Percentiles rank a stretch among this genome's conserved stretches.
These are phyloP conservation scores for Phialocephala sp. DNA, from an alignment of 2,329 filamentous ascomycete genomes.

Conservation along the genomic window DNA sequence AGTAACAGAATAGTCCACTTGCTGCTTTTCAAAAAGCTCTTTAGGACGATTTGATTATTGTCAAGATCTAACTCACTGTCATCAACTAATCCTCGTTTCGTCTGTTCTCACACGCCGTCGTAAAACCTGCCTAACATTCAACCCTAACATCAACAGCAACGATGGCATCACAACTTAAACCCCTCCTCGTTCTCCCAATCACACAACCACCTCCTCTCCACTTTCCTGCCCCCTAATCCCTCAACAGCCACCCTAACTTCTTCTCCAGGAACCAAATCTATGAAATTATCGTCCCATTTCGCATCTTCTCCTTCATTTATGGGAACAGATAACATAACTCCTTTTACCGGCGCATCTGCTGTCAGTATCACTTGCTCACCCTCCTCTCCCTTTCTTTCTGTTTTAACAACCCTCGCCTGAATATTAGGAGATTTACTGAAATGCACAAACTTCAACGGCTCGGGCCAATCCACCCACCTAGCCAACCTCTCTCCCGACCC, in stretches of 20 bases:
- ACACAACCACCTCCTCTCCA: slow-evolving; percentile 59
- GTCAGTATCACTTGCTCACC: slow-evolving; percentile 56
- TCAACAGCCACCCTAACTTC: slow-evolving; percentile 55
- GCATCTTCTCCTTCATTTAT: slow-evolving; percentile 60
- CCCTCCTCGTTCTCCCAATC: slow-evolving; percentile 37
- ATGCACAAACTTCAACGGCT: slow-evolving; percentile 71
- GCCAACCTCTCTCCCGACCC: slow-evolving; percentile 57
- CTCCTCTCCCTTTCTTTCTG: slow-evolving; percentile 37
- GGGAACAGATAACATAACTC: slow-evolving; percentile 51
- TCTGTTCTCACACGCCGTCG: no score
- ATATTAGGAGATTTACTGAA: slow-evolving; percentile 56
- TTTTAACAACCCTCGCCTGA: slow-evolving; percentile 41
- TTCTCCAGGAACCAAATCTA: slow-evolving; percentile 72
- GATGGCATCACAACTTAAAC: slow-evolving; percentile 23
- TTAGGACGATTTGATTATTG: no score
- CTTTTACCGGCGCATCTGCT: slow-evolving; percentile 68
- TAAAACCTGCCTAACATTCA: no score
- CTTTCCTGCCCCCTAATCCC: slow-evolving; percentile 52
- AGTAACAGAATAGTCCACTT: no score
- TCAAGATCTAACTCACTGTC: no score
- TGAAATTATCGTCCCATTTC: slow-evolving; percentile 67
- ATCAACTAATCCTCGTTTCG: no score
- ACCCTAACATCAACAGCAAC: no score
- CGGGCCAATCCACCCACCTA: slow-evolving; percentile 71
- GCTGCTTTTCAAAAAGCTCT: no score